Base-by-base conservation (phyloP, 2,329 filamentous ascomycete species). In the Exophiala xenobiotica region DNA sequence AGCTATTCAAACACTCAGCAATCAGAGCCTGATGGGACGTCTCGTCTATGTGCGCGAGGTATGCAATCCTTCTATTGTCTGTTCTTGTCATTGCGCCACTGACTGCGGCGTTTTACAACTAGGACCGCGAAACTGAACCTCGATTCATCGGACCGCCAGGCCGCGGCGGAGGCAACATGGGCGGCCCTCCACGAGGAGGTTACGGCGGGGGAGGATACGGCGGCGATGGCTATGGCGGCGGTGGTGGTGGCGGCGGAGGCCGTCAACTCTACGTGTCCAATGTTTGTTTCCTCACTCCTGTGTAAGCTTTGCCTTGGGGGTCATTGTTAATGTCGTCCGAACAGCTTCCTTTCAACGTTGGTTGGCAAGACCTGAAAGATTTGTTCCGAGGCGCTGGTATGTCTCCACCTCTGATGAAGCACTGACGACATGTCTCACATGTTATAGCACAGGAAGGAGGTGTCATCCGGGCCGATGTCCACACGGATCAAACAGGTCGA, bases 341-440 rank as follows among this genome's bases (percentile, higher is more conserved):
- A 35, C 74, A 99, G 93, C 88, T 99, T 63, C 93, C 93, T 16
- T 99, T 91, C 76, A 95, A 90, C 61, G 89, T 95, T 64, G 93
- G 93, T 69, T 99, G 93, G 93, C 93, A 99, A 75, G 93, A 99
- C 72, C 77, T 99, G 63, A 99, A 99, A 77, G 93, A 99, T 72
- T 80, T 99, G 62, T 99, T 99, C 80, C 88, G 93, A 67, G 91
- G 96, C 81, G 91, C 93, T 75, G 89, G 91, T 96, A 79, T 80
- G 90, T 79, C 44, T n/a, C 56, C 54, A 49, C 53, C 61, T 49
- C 48, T 53, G n/a, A 11, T 47, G 43, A 43, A 53, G 39, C 43
- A 46, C 22, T 65, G 31, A 45, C 46, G n/a, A 40, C 20, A 37
- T 31, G 46, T 47, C 49, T 53, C 41, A 56, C 53, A 45, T 24